Conservation (phyloP, 1,284 basidiomycete species). For the Pyrrhoderma noxium region DNA sequence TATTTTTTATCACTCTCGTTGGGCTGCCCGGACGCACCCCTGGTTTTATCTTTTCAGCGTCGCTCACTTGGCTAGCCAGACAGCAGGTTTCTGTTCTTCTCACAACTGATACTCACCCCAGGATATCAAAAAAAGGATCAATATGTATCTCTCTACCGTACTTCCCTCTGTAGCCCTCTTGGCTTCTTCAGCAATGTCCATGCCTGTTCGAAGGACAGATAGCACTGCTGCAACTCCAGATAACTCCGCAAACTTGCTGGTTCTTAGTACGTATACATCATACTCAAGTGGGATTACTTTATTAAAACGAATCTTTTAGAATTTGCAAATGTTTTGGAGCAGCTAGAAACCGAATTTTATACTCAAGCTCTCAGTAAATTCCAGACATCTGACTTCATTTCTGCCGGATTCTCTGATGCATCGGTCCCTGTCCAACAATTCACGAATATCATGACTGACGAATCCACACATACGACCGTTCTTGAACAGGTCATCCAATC, state of each 20-base stretch:
- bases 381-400: slow-evolving; percentile 53
- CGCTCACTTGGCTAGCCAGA: slow-evolving; percentile 37
- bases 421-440: slow-evolving; percentile 58
- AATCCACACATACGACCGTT: slow-evolving; percentile 48
- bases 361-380: slow-evolving; percentile 59
- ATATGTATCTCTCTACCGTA: slow-evolving; percentile 43
- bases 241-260: slow-evolving; percentile 40
- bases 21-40: slow-evolving; percentile 69
- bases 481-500: slow-evolving; percentile 46
- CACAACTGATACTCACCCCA: slow-evolving; percentile 20
- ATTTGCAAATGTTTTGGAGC: slow-evolving; percentile 70
- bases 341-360: slow-evolving; percentile 69
- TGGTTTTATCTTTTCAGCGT: slow-evolving; percentile 39
- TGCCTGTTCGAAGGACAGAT: slow-evolving; percentile 38
- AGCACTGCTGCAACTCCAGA: slow-evolving; percentile 23
- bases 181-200: slow-evolving; percentile 33
- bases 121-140: slow-evolving; percentile 19
- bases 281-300: slow-evolving; percentile 2
- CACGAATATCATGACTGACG: slow-evolving; percentile 51
- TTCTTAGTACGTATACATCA: slow-evolving; percentile 46
- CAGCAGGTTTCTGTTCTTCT: slow-evolving; percentile 38
- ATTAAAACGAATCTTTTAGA: slow-evolving; percentile 33
- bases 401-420: slow-evolving; percentile 59
- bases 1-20: slow-evolving; percentile 34
- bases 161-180: slow-evolving; percentile 42